These are phyloP conservation scores for Boletus sp. DNA, from an alignment of 768 basidiomycete species.

Conservation along the genomic window DNA sequence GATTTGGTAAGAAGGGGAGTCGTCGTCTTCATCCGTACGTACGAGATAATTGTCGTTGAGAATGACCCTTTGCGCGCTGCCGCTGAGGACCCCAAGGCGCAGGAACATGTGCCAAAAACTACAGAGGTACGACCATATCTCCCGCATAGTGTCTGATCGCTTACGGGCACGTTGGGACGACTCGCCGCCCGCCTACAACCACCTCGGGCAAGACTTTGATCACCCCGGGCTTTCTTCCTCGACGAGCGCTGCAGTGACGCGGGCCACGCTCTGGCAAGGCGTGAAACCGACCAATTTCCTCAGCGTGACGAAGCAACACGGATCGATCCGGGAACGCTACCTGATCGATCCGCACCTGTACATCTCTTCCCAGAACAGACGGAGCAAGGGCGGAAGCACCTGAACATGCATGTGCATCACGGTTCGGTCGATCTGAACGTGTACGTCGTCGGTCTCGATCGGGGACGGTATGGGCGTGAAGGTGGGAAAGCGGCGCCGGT, in stretches of 20 bases:
- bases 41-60: background rate
- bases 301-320: background rate
- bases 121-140: background rate
- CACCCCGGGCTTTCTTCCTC: background rate
- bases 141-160: background rate
- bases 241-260: background rate
- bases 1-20: no score
- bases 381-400: background rate
- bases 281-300: background rate
- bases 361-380: background rate
- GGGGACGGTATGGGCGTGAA: no score
- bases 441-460: no score
- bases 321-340: background rate
- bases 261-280: no score
- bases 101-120: background rate
- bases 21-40: background rate
- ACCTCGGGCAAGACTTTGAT: background rate
- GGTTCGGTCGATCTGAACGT: background rate
- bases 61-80: background rate
- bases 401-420: no score
- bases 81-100: background rate
- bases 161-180: background rate
- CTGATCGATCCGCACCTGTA: background rate
- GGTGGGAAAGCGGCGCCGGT: no score
- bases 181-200: no score